A percentile compares a stretch with the other conserved stretches of the same genome.
Evolutionary conservation across 176 grass and related monocot species (phyloP).

Genomic region (Paspalum vaginatum): DNA sequence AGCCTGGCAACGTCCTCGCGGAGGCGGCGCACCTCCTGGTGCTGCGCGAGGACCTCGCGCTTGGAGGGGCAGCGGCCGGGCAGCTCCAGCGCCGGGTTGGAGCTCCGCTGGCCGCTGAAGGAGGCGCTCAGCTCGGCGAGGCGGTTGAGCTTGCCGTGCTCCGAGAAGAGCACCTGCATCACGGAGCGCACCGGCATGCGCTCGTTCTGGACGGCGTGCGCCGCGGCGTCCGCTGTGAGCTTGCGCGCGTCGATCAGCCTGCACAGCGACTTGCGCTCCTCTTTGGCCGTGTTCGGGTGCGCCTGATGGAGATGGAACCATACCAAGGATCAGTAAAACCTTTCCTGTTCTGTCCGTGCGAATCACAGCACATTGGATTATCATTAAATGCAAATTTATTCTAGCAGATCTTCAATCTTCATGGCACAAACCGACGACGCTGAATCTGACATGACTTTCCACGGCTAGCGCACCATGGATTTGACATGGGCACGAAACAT

Average conservation of each 20-base stretch:
- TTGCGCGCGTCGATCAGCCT: conserved; percentile 83
- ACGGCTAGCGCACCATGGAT: not conserved
- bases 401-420: not conserved
- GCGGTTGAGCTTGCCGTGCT: conserved; percentile 89
- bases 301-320: conserved; percentile 48
- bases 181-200: conserved; percentile 84
- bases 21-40: conserved; percentile 84
- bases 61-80: conserved; percentile 78
- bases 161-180: conserved; percentile 93
- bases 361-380: not conserved
- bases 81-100: conserved; percentile 63
- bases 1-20: conserved; percentile 84
- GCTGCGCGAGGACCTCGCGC: conserved; percentile 75
- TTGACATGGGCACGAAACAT: conserved; percentile 30
- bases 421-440: not conserved
- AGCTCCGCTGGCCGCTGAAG: conserved; percentile 59
- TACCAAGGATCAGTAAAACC: not conserved
- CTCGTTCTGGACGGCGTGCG: conserved; percentile 93
- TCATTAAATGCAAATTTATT: not conserved
- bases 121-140: conserved; percentile 75
- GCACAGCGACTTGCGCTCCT: conserved; percentile 72
- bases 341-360: not conserved
- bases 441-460: conserved; percentile 16
- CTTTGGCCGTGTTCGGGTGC: conserved; percentile 66
- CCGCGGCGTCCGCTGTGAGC: conserved; percentile 79